Conservation (phyloP, 306 rosid species). For the Fragaria vesca region DNA sequence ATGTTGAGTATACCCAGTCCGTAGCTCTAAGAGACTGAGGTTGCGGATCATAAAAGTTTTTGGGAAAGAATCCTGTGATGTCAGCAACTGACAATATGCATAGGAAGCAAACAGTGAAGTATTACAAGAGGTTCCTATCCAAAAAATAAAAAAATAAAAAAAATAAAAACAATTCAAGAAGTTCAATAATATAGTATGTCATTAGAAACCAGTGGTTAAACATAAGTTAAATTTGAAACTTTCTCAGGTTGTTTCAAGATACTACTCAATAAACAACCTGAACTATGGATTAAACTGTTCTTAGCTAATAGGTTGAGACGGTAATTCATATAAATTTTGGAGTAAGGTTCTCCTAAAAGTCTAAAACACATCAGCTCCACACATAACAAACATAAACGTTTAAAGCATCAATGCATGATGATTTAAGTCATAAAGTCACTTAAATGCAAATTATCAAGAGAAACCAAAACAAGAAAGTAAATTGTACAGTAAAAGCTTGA, state of each 20-base stretch:
- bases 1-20: conserved; percentile 11
- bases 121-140: neutral
- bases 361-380: no score
- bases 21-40: neutral
- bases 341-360: neutral
- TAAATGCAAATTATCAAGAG: neutral
- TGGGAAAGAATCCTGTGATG: conserved; percentile 1
- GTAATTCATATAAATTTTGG: neutral
- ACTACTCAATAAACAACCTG: neutral
- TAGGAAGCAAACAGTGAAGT: neutral
- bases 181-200: neutral
- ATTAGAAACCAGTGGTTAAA: neutral
- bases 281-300: neutral
- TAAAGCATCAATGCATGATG: neutral
- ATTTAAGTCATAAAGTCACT: neutral
- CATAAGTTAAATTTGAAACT: neutral
- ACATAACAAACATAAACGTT: neutral
- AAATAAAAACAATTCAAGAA: neutral
- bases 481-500: no score
- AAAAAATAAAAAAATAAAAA: no score
- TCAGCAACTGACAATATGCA: neutral
- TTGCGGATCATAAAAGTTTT: neutral
- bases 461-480: neutral
- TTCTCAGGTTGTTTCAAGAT: neutral
- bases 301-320: neutral